Evolutionary conservation across 768 basidiomycete species (phyloP), one percentile per base, ranked within the genome.

Genomic region (Suillus occidentalis): DNA sequence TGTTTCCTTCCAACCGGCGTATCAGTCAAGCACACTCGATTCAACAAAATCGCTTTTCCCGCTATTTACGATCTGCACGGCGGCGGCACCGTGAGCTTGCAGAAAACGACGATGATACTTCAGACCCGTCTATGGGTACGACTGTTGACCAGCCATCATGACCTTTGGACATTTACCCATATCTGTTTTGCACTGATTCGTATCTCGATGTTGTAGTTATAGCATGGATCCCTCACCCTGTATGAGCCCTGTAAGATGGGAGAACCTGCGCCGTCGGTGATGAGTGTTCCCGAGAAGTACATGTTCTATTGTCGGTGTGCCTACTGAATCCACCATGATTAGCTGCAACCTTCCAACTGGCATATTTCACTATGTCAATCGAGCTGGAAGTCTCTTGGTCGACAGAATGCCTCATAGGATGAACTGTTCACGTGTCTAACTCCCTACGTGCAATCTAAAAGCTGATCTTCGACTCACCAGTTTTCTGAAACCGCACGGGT

Each of bases 61-160:
- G 84, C 47, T 87, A 87, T 70, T 72, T 88, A 60, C 82, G 83
- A 25, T 85, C 84, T 70, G 85, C 84, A 18, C 80, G 78, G 63
- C 79, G 79, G 40, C 81, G 81, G 28, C 85, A 84, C 69, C 83
- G 80, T 28, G 75, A 77, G 66, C 75, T 75, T 45, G 75, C 76
- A 56, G 71, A 70, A 59, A 71, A 68, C 22, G 72, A 72, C 43
- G 69, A 77, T 45, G 75, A 78, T 62, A 74, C 72, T 50, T 74
- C 74, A 53, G 74, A 78, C 67, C 76, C 77, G 31, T 75, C 76
- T 60, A 34, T 40, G 34, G 28, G 16, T 16, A 6, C 65, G 18
- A 39, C 37, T 5, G 55, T 61, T 34, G 66, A 65, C 16, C 22
- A 52, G 9, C 34, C 42, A 1, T 53, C 37, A 12, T 74, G 61